phyloP scores from a whole-genome alignment of 139 green algal species.

The Chlorella sp. region DNA sequence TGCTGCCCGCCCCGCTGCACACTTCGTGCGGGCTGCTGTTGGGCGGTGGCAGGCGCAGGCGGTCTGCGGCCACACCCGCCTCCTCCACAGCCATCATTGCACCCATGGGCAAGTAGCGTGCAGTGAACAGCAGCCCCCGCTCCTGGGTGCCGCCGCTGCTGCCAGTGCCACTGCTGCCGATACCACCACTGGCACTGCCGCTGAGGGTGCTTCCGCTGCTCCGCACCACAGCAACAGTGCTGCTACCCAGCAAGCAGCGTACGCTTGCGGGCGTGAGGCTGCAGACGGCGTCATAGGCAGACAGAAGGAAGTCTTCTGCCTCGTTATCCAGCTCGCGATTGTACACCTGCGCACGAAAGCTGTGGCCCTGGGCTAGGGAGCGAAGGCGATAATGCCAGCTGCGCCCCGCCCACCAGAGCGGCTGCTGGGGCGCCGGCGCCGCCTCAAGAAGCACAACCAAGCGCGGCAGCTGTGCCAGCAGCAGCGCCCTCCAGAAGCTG shows the following conservation, averaged over 20 bases:
- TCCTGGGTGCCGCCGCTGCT: not conserved
- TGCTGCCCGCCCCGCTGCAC: not conserved
- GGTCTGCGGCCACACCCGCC: not conserved
- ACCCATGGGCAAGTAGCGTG: constrained; percentile 25
- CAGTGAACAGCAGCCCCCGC: not conserved
- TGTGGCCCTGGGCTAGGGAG: not conserved
- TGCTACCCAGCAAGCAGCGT: not conserved
- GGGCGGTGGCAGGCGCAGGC: constrained; percentile 9
- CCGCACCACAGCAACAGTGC: not conserved
- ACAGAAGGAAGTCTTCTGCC: constrained; percentile 20
- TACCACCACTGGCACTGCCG: not conserved
- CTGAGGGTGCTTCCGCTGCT: not conserved
- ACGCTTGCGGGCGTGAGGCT: not conserved
- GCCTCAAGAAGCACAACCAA: not conserved
- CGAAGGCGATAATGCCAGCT: constrained; percentile 10
- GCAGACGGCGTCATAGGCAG: constrained; percentile 3
- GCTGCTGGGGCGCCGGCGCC: not conserved
- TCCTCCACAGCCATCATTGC: constrained; percentile 1
- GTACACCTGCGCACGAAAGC: constrained; percentile 2
- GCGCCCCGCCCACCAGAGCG: constrained; percentile 5
- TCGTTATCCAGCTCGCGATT: constrained; percentile 31
- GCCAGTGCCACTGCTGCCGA: not conserved
- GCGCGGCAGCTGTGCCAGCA: not conserved
- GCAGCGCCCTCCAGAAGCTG: not conserved
- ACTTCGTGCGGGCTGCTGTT: constrained; percentile 14